Conservation (phyloP, 1,284 basidiomycete species). For the Apiotrichum akiyoshidainum region DNA sequence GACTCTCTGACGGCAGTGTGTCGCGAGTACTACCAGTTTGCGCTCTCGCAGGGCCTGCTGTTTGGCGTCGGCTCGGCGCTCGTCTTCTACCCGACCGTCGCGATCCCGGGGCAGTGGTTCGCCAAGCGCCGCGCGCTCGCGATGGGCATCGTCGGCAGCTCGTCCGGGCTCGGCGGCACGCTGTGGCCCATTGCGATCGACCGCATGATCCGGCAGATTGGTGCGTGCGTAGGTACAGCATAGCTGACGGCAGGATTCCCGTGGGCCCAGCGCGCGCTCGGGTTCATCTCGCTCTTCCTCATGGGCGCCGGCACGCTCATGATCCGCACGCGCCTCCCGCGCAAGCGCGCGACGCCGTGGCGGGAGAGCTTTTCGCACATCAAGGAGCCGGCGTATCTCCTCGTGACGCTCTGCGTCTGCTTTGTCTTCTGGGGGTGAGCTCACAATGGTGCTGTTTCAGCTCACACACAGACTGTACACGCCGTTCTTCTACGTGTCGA, state of each 20-base stretch:
- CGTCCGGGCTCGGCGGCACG: slow-evolving; percentile 47
- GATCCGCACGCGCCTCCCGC: slow-evolving; percentile 22
- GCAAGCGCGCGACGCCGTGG: slow-evolving; percentile 21
- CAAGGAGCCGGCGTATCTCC: slow-evolving; percentile 26
- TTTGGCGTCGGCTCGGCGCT: slow-evolving; percentile 46
- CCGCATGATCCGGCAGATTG: slow-evolving; percentile 9
- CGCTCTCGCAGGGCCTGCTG: slow-evolving; percentile 29
- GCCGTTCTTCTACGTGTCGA: slow-evolving; percentile 35
- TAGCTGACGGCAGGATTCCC: slow-evolving; percentile 16
- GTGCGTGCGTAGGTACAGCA: not conserved
- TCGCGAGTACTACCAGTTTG: slow-evolving; percentile 58
- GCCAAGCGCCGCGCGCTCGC: slow-evolving; percentile 29
- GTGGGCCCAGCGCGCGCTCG: slow-evolving; percentile 27
- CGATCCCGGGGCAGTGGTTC: slow-evolving; percentile 58
- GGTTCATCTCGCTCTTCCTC: slow-evolving; percentile 28
- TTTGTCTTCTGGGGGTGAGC: slow-evolving; percentile 22
- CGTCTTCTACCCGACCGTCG: slow-evolving; percentile 55
- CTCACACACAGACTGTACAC: slow-evolving; percentile 23
- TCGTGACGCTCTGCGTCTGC: slow-evolving; percentile 26
- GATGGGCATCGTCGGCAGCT: slow-evolving; percentile 33
- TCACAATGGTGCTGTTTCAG: not conserved
- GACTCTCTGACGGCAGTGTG: slow-evolving; percentile 47
- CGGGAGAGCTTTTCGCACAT: slow-evolving; percentile 20
- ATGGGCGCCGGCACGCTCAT: slow-evolving; percentile 18
- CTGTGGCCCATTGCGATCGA: slow-evolving; percentile 15